Percentiles rank a stretch among this genome's conserved stretches.
These are phyloP conservation scores for Oryza officinalis DNA, from an alignment of 176 grass and related monocot species.

Conservation along the genomic window DNA sequence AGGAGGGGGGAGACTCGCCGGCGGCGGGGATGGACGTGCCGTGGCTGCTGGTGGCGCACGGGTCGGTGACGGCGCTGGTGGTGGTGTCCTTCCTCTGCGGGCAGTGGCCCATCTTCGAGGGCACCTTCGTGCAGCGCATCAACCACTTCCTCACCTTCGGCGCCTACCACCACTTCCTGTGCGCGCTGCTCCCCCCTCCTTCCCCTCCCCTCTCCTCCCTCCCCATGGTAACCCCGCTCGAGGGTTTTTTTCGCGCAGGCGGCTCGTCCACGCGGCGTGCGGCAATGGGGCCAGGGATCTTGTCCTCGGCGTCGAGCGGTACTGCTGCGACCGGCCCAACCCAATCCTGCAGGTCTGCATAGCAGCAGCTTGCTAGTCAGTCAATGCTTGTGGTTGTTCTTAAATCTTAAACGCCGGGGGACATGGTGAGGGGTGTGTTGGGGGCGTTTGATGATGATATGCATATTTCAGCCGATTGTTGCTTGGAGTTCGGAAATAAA, in stretches of 20 bases:
- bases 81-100: constrained; percentile 95
- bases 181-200: background rate
- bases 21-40: constrained; percentile 56
- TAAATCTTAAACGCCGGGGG: background rate
- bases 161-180: constrained; percentile 95
- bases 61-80: constrained; percentile 72
- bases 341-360: constrained; percentile 71
- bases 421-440: background rate
- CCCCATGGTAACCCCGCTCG: background rate
- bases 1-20: background rate
- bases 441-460: constrained; percentile 11
- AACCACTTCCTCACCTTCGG: constrained; percentile 89
- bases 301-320: constrained; percentile 74
- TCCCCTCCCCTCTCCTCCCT: background rate
- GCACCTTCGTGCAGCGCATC: constrained; percentile 89
- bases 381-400: background rate
- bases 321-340: constrained; percentile 93
- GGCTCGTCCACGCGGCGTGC: constrained; percentile 66
- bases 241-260: constrained; percentile 46
- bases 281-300: constrained; percentile 79
- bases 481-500: background rate
- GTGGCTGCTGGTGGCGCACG: constrained; percentile 87
- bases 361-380: background rate
- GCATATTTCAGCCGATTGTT: background rate
- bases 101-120: constrained; percentile 98